Evolutionary conservation across 768 basidiomycete species (phyloP), one percentile per base, ranked within the genome.

Genomic region (Pleurotus tuoliensis): DNA sequence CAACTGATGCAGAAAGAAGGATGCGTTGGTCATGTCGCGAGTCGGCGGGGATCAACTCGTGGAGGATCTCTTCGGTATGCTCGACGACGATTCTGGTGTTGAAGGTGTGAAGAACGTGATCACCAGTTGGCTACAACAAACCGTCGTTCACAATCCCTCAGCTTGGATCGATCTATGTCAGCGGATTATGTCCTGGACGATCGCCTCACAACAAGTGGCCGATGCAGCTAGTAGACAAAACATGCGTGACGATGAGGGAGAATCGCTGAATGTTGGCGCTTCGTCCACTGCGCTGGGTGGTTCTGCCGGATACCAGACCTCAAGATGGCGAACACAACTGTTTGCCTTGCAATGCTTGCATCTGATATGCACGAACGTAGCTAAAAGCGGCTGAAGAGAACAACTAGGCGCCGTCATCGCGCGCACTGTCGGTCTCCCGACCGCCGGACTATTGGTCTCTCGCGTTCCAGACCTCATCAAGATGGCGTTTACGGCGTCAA

Each of bases 401-500:
- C 94, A 98, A 63, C 75, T 97, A 37, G 88, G 96, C 67, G 81
- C 90, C 25, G 75, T 78, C 2, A 79, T 85, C 60, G 94, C 93
- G 1, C 76, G 83, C 45, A 76, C 70, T 43, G 73, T 79, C 22
- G 87, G 89, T 1, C 61, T 90, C 5, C 72, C 82, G 2, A 66
- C 78, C 3, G 75, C 81, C 6, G 82, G 83, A 1, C 76, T 98
- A 46, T 77, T 99, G 15, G 88, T 91, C 38, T 87, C 89, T 15
- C 83, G 94, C n/a, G 85, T 98, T 6, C 86, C 90, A 5, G 97
- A 99, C 70, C 76, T 99, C 56, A 96, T 98, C 71, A 92, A 83
- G 73, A 97, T 98, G 88, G 96, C 97, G 0, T 98, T 99, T 68
- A 96, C 93, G 11, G 95, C 97, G 0, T 94, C 94, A 13, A 92